Evolutionary conservation across 768 basidiomycete genomes (phyloP).

Genomic region (Candolleomyces eurysporus): DNA sequence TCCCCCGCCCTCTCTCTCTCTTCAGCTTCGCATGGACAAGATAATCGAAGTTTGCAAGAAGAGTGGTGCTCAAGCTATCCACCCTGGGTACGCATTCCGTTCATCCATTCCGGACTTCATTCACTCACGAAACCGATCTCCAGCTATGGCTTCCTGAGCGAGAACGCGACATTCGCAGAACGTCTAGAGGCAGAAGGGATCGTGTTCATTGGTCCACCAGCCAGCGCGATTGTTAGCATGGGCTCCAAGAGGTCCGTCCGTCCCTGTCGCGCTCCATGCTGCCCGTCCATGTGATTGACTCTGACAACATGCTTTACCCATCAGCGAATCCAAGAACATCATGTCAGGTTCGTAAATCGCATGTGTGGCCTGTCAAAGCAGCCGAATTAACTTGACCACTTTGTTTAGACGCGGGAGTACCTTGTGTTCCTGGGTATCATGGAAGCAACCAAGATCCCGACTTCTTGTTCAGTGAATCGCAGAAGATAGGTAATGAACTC

Average conservation of each 20-base stretch:
- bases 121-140: slow-evolving; percentile 3
- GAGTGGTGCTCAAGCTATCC: slow-evolving; percentile 91
- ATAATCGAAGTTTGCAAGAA: slow-evolving; percentile 80
- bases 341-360: slow-evolving; percentile 61
- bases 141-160: slow-evolving; percentile 89
- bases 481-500: slow-evolving; percentile 55
- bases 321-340: slow-evolving; percentile 88
- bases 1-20: not conserved
- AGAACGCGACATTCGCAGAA: slow-evolving; percentile 83
- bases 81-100: slow-evolving; percentile 66
- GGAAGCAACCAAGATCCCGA: slow-evolving; percentile 74
- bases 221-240: slow-evolving; percentile 88
- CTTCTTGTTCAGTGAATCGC: slow-evolving; percentile 67
- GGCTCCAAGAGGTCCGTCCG: slow-evolving; percentile 80
- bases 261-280: not conserved
- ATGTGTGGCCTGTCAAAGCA: not conserved
- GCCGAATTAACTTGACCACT: not conserved
- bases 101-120: not conserved
- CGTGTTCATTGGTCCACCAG: slow-evolving; percentile 88
- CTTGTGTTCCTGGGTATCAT: slow-evolving; percentile 94
- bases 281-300: not conserved
- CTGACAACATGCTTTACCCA: slow-evolving; percentile 20
- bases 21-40: slow-evolving; percentile 80
- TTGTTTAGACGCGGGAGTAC: slow-evolving; percentile 73
- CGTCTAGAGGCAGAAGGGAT: slow-evolving; percentile 74